Percentiles rank a stretch among this genome's conserved stretches.
These are phyloP conservation scores for Acacia melanoxylon DNA, from an alignment of 306 rosid genomes.

Conservation along the genomic window DNA sequence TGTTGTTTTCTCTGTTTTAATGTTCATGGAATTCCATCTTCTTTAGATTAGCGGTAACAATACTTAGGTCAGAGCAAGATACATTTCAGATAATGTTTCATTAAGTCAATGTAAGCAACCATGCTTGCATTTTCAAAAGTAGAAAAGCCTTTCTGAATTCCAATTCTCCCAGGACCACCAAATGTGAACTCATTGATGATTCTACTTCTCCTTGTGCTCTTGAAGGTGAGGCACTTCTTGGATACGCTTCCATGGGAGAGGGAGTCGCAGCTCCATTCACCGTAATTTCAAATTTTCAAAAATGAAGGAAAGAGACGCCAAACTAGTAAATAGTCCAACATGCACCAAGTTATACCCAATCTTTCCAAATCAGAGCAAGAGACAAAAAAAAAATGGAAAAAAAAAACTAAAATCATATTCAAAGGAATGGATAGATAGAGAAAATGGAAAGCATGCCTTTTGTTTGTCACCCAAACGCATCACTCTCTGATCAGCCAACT, in stretches of 20 bases:
- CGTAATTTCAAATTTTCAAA: neutral
- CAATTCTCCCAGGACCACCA: slow-evolving; percentile 66
- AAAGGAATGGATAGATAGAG: neutral
- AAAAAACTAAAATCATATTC: neutral
- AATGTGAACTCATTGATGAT: neutral
- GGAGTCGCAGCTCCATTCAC: neutral
- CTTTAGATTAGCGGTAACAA: too few species aligned
- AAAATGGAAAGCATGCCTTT: slow-evolving; percentile 34
- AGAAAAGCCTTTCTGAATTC: slow-evolving; percentile 74
- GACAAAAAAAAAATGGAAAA: too few species aligned
- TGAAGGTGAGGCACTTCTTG: neutral
- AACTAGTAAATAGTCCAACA: neutral
- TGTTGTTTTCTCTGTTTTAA: neutral
- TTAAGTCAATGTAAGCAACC: too few species aligned
- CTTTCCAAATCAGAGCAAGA: neutral
- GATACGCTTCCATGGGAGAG: neutral
- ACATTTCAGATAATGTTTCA: too few species aligned
- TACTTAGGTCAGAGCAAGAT: too few species aligned
- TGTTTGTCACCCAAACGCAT: slow-evolving; percentile 64
- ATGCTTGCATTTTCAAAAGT: too few species aligned
- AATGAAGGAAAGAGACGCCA: neutral
- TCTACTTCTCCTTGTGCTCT: slow-evolving; percentile 1
- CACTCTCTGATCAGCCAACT: slow-evolving; percentile 65
- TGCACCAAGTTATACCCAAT: neutral
- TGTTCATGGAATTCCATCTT: neutral